Conservation (phyloP, 2,329 filamentous ascomycete species). For the Furcasterigmium furcatum region DNA sequence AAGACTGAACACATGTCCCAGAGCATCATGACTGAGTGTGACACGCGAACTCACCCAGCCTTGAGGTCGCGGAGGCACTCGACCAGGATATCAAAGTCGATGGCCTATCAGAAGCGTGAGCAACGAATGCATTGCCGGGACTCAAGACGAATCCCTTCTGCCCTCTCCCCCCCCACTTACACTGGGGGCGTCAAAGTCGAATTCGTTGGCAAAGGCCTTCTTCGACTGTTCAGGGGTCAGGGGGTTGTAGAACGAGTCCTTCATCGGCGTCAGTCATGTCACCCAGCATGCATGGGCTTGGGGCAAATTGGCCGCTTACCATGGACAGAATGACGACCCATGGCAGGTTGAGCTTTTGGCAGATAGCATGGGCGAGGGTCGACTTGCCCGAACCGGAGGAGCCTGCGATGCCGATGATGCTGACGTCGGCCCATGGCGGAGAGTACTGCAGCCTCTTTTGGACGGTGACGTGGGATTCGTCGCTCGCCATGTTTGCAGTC, state of each 20-base stretch:
- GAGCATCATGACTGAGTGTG: slow-evolving; percentile 1
- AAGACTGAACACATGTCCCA: not conserved
- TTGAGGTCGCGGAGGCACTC: slow-evolving; percentile 81
- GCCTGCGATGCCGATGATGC: slow-evolving; percentile 94
- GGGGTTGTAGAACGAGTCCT: slow-evolving; percentile 98
- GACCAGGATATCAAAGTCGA: slow-evolving; percentile 90
- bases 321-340: slow-evolving; percentile 99
- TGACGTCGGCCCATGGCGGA: slow-evolving; percentile 93
- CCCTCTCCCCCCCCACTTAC: slow-evolving; percentile 19
- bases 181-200: slow-evolving; percentile 91
- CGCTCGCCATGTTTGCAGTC: slow-evolving; percentile 12
- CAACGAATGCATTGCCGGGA: not conserved
- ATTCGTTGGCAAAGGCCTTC: slow-evolving; percentile 84
- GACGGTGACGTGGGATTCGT: slow-evolving; percentile 41
- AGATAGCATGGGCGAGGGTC: slow-evolving; percentile 87
- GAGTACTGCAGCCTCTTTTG: slow-evolving; percentile 72
- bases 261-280: not conserved
- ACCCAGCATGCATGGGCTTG: not conserved
- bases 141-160: too few relatives aligned
- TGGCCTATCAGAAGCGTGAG: slow-evolving; percentile 47
- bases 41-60: slow-evolving; percentile 65
- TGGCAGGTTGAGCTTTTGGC: slow-evolving; percentile 83
- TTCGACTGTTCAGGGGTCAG: slow-evolving; percentile 75
- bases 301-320: slow-evolving; percentile 19
- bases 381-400: slow-evolving; percentile 95